Base-by-base conservation (phyloP, 176 grass and related monocot species). In the Aegilops sharonensis region DNA sequence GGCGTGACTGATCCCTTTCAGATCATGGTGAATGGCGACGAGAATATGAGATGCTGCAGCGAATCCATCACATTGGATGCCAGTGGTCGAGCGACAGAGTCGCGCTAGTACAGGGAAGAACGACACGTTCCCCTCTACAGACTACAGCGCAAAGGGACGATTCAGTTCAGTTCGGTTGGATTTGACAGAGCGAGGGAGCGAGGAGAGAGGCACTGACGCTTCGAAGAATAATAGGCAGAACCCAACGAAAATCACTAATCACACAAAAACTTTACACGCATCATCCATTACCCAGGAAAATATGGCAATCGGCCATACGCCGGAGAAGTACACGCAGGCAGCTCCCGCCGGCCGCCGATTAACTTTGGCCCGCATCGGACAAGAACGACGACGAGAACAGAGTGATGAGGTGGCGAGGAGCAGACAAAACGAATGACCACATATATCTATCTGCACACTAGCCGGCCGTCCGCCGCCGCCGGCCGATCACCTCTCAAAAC, bases 371-470 rank as follows among this genome's bases (percentile, higher is more conserved):
- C 29, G 72, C 52, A 71, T 5, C 17, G 64, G 29, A 50, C 70
- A 71, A 39, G 78, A 54, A 79, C 5, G 61, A 37, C 36, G 6
- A 70, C 2, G 39, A 32, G 85, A 77, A 68, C 2, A 91, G 27
- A 79, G 21, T 1, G 75, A 90, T 1, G 77, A 81, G 48, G 25
- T 30, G 87, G 40, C 18, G 39, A 35, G 14, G 20, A 43, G 34
- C 56, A 87, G 64, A 80, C 48, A 80, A 59, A 83, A 87, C 7
- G 61, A 80, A 87, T 91, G 75, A 11, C 85, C 81, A 52, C 69
- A 2, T 66, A 69, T 85, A 84, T 87, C 57, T 91, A 85, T 91
- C 62, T 91, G 81, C 89, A 88, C 82, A 76, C 52, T 35, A 17
- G 29, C 37, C 81, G 81, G 77, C 64, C 78, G 21, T 65, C 6